These are phyloP conservation scores for Adansonia madagascariensis DNA, from an alignment of 441 rosid genomes.

Conservation along the genomic window DNA sequence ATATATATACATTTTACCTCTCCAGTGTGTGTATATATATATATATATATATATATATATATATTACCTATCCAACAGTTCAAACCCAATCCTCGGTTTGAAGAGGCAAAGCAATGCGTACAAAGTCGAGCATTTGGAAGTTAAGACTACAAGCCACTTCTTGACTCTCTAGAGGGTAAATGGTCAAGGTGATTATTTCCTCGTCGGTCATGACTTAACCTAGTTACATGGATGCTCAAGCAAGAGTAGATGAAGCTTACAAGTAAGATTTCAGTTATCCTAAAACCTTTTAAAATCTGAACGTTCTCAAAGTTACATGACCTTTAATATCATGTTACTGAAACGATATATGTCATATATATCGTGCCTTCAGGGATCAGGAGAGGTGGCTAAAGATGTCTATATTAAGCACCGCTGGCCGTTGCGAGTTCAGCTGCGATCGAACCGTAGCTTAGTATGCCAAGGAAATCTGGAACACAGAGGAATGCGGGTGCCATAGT, in stretches of 20 bases:
- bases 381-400: conserved; percentile 89
- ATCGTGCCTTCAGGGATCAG: conserved; percentile 54
- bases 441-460: conserved; percentile 86
- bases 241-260: conserved; percentile 80
- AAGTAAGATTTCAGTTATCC: conserved; percentile 50
- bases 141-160: conserved; percentile 84
- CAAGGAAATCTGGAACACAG: conserved; percentile 85
- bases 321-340: not conserved
- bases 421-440: conserved; percentile 90
- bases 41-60: too few species aligned
- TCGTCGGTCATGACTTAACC: conserved; percentile 89
- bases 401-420: conserved; percentile 88
- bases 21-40: too few species aligned
- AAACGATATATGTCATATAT: not conserved
- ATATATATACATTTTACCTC: too few species aligned
- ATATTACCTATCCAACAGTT: conserved; percentile 51
- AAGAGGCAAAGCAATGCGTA: conserved; percentile 81
- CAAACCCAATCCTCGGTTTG: conserved; percentile 87
- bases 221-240: conserved; percentile 84
- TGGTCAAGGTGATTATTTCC: conserved; percentile 93
- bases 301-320: not conserved
- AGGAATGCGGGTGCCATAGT: conserved; percentile 70
- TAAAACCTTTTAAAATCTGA: not conserved
- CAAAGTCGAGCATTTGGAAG: conserved; percentile 90
- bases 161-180: conserved; percentile 86